These are phyloP conservation scores for Huiozyma sinensis DNA, from an alignment of 805 yeast genomes.

Conservation along the genomic window DNA sequence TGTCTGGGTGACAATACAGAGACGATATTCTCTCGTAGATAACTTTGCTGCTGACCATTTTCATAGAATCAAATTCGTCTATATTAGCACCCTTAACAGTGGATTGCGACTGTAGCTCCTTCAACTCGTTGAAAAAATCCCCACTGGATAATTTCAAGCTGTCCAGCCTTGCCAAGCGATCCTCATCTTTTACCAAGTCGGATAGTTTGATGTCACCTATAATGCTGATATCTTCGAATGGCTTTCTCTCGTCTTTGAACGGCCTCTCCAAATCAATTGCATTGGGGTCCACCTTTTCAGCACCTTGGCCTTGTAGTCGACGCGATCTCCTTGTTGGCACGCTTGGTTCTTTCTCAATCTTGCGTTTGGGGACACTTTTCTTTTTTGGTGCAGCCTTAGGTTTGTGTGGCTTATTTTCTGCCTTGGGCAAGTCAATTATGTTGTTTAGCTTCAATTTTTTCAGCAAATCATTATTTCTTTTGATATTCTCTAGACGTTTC, in stretches of 20 bases:
- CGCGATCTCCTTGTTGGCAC: conserved; percentile 67
- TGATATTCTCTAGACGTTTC: conserved; percentile 67
- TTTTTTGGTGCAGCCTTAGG: conserved; percentile 18
- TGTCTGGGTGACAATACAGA: conserved; percentile 67
- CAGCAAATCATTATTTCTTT: conserved; percentile 68
- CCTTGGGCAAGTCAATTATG: conserved; percentile 4
- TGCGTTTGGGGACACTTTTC: conserved; percentile 6
- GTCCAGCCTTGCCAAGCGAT: conserved; percentile 25
- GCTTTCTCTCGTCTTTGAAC: neutral
- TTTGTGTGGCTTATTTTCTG: conserved; percentile 5
- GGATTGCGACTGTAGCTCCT: conserved; percentile 26
- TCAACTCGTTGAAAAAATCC: conserved; percentile 52
- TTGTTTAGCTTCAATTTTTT: conserved; percentile 58
- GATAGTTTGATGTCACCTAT: conserved; percentile 54
- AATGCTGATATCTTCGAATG: conserved; percentile 44
- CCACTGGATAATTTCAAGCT: conserved; percentile 47
- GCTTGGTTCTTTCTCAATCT: conserved; percentile 9
- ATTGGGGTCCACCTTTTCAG: conserved; percentile 20
- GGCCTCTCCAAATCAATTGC: conserved; percentile 1
- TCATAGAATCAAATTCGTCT: conserved; percentile 46
- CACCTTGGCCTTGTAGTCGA: conserved; percentile 63
- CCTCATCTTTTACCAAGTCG: conserved; percentile 42
- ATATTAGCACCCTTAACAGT: conserved; percentile 28
- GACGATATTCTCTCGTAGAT: conserved; percentile 62
- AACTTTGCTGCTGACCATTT: conserved; percentile 62